Evolutionary conservation across 352 stramenopile genomes (phyloP).

Genomic region (Albugo candida): DNA sequence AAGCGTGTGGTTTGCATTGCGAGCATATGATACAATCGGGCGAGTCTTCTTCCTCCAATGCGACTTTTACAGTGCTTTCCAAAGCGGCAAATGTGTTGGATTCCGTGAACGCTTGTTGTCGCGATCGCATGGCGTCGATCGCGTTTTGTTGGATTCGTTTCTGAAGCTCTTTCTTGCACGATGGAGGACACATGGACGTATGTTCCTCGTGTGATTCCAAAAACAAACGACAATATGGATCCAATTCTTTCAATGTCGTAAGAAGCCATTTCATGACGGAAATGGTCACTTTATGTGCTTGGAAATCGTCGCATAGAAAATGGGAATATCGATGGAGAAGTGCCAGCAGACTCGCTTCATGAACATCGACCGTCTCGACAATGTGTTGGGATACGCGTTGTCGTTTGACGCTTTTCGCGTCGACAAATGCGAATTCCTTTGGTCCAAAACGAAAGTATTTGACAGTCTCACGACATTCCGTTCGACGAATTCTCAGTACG

Average conservation of each 20-base stretch:
- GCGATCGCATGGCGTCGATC: conserved; percentile 69
- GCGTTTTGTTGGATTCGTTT: conserved; percentile 66
- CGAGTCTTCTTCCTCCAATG: conserved; percentile 8
- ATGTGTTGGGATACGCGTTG: conserved; percentile 21
- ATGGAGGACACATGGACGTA: conserved; percentile 4
- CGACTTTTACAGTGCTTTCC: conserved; percentile 12
- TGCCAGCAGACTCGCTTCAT: conserved; percentile 38
- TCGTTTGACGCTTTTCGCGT: conserved; percentile 37
- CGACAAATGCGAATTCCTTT: conserved; percentile 27
- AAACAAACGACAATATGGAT: conserved; percentile 17
- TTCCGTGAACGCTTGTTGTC: conserved; percentile 54
- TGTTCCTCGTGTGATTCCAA: conserved; percentile 7
- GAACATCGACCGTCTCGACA: conserved; percentile 22
- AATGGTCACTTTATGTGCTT: conserved; percentile 50
- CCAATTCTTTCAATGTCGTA: conserved; percentile 31
- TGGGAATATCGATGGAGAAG: conserved; percentile 12
- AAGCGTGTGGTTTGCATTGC: conserved; percentile 63
- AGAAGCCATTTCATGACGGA: conserved; percentile 70
- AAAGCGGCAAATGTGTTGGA: conserved; percentile 48
- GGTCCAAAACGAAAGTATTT: no score
- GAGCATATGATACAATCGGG: conserved; percentile 75
- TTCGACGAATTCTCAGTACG: conserved; percentile 11
- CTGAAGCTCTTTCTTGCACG: conserved; percentile 52
- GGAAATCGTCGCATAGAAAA: no score
- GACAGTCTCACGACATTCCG: no score